Base-by-base conservation (phyloP, 2,329 filamentous ascomycete genomes). In the Parastagonospora nodorum region DNA sequence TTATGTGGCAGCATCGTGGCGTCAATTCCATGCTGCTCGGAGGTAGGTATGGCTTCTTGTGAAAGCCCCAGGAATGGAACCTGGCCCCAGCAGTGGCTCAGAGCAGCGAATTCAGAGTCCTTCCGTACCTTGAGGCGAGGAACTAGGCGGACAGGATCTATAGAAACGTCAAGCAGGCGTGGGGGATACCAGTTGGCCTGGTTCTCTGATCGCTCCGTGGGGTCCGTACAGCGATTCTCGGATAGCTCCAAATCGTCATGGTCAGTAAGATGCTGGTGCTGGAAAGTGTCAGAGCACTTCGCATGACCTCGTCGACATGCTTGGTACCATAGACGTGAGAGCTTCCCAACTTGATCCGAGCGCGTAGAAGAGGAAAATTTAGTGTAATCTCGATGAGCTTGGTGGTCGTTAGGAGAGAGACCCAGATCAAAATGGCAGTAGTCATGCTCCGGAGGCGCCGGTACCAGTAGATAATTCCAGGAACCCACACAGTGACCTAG, bases 51-150 rank as follows among this genome's bases (percentile, higher is more conserved):
- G 19, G 19, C 19, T 24, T 24, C 19, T 24, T 24, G 19, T 3
- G 19, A 24, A 24, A 24, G 5, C 5, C 19, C 35, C 8, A 50
- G 9, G 31, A 54, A 54, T 1, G 47, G 42, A 1, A 27, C 12
- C 24, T 24, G 10, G 10, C 53, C 50, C 56, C 56, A 61, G 39
- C 51, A 56, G 38, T 60, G 54, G 29, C 57, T 61, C 14, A 60
- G 40, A 5, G 53, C 45, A 3, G 45, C 50, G 19, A 44, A 53
- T 12, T 30, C 15, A n/a, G 15, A 8, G 43, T 11, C 7, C 9
- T 36, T 4, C 30, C 27, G 12, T 5, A 36, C 8, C 2, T 30
- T 19, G n/a, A 10, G 8, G 19, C 37, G 11, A 16, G 10, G 29
- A 2, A 40, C 30, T 11, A 42, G 29, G 27, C 37, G 28, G 15